phyloP scores from a whole-genome alignment of 176 grass and related monocot species.

The Leersia perrieri region DNA sequence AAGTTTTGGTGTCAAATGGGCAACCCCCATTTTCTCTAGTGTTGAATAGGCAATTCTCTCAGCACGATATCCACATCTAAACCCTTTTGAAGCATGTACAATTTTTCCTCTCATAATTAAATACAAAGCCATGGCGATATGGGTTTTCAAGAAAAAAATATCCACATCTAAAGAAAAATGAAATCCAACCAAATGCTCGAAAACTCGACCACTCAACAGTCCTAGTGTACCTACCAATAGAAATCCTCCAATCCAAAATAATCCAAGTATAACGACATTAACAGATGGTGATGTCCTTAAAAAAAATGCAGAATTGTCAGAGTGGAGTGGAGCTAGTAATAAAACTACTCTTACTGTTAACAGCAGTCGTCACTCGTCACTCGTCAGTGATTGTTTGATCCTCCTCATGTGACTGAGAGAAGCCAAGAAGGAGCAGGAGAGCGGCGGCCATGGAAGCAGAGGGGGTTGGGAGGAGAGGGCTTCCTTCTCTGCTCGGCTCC shows the following conservation, averaged over 20 bases:
- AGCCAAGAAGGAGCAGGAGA: not conserved
- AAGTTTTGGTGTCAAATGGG: no score
- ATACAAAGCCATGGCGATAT: no score
- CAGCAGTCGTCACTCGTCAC: not conserved
- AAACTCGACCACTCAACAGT: not conserved
- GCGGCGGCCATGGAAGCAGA: constrained; percentile 13
- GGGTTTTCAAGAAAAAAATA: no score
- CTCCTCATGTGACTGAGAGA: not conserved
- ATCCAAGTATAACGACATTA: not conserved
- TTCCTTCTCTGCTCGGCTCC: constrained; percentile 44
- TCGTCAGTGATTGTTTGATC: not conserved
- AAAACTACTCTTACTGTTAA: no score
- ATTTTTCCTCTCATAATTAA: no score
- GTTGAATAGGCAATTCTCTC: no score
- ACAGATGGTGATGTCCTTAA: not conserved
- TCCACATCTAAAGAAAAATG: not conserved
- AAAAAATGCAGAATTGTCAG: no score
- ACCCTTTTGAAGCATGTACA: no score
- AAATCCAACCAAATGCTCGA: not conserved
- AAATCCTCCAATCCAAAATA: not conserved
- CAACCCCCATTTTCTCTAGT: no score
- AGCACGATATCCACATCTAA: no score
- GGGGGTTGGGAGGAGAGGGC: constrained; percentile 47
- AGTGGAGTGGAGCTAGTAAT: no score
- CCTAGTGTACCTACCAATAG: not conserved